A percentile compares a stretch with the other conserved stretches of the same genome.
Conservation (phyloP, 345 rosid genomes). For the Pelargonium nanum region DNA sequence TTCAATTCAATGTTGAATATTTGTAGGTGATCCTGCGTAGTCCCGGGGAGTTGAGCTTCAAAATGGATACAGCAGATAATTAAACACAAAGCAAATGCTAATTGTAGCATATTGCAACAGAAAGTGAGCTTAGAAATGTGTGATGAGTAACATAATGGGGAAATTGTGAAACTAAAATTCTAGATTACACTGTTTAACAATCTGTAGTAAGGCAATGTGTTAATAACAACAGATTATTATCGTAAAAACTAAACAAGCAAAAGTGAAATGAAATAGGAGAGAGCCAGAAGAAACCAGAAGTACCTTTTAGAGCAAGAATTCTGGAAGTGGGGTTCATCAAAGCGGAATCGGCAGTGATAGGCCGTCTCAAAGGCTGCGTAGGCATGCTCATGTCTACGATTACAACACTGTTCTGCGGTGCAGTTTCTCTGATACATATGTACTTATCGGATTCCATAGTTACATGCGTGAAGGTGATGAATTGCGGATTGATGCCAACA, state of each 20-base stretch:
- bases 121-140: neutral
- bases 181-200: neutral
- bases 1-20: constrained; percentile 97
- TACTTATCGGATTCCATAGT: constrained; percentile 99
- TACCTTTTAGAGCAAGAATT: constrained; percentile 80
- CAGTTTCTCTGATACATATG: constrained; percentile 88
- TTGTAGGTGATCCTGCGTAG: constrained; percentile 94
- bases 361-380: constrained; percentile 92
- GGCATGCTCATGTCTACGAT: constrained; percentile 93
- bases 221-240: too few relatives aligned
- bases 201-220: neutral
- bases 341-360: constrained; percentile 92
- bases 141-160: neutral
- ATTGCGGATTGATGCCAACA: constrained; percentile 74
- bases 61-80: neutral
- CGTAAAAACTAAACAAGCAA: neutral
- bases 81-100: neutral
- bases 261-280: neutral
- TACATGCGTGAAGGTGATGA: constrained; percentile 82
- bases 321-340: constrained; percentile 86
- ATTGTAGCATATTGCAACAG: neutral
- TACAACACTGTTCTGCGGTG: constrained; percentile 93
- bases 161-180: neutral
- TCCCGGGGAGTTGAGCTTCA: constrained; percentile 92
- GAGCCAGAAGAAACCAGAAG: neutral